These are phyloP conservation scores for Podospora anserina DNA, from an alignment of 495 filamentous ascomycete genomes.

Conservation along the genomic window DNA sequence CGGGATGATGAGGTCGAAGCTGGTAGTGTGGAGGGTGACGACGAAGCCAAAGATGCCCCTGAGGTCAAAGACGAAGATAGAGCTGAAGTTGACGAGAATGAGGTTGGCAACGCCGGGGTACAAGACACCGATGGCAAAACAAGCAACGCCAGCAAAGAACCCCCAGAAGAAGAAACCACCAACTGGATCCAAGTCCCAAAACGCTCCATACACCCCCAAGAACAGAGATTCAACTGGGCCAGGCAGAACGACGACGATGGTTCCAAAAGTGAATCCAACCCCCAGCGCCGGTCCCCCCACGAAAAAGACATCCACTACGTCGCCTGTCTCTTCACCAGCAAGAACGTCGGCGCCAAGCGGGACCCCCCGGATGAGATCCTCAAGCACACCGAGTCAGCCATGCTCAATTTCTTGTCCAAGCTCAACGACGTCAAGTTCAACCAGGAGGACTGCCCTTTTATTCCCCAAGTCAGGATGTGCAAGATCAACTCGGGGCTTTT, in stretches of 20 bases:
- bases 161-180: too few species aligned
- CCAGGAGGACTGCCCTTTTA: neutral
- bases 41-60: neutral
- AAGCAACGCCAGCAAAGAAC: too few species aligned
- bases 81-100: too few species aligned
- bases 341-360: slow-evolving; percentile 8
- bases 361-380: slow-evolving; percentile 25
- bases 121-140: too few species aligned
- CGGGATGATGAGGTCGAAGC: neutral
- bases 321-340: slow-evolving; percentile 32
- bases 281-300: slow-evolving; percentile 21
- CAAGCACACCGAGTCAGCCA: slow-evolving; percentile 18
- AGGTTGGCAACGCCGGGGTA: too few species aligned
- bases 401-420: slow-evolving; percentile 26
- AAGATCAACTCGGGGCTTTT: slow-evolving; percentile 29
- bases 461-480: slow-evolving; percentile 31
- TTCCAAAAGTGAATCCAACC: too few species aligned
- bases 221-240: too few species aligned
- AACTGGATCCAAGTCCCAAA: too few species aligned
- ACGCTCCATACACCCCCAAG: too few species aligned
- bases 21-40: too few species aligned
- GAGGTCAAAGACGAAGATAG: neutral
- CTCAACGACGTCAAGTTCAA: slow-evolving; percentile 14
- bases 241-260: too few species aligned
- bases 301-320: slow-evolving; percentile 24